Evolutionary conservation across 768 basidiomycete species (phyloP).

Genomic region (Dentipellis fragilis): DNA sequence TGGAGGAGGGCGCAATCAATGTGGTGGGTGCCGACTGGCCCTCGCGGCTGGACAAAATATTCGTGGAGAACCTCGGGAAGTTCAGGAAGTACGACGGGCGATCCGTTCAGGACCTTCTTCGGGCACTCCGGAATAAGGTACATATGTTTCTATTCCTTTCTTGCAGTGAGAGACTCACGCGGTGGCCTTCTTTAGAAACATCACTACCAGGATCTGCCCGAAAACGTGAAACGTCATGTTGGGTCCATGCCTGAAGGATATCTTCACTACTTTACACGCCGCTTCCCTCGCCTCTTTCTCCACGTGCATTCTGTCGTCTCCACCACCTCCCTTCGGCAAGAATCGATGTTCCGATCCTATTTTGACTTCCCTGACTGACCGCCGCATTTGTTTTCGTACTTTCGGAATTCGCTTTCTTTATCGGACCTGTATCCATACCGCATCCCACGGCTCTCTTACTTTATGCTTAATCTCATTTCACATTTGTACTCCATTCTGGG

Average conservation of each 20-base stretch:
- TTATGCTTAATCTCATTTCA: slow-evolving; percentile 3
- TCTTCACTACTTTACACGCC: slow-evolving; percentile 83
- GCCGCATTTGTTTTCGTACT: background rate
- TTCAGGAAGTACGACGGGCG: slow-evolving; percentile 93
- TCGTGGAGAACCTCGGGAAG: slow-evolving; percentile 93
- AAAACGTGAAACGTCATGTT: slow-evolving; percentile 78
- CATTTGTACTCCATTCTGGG: background rate
- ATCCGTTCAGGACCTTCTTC: slow-evolving; percentile 83
- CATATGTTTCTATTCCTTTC: slow-evolving; percentile 14
- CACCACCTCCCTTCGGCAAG: slow-evolving; percentile 58
- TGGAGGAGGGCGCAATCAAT: slow-evolving; percentile 59
- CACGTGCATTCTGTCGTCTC: slow-evolving; percentile 85
- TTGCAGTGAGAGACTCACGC: background rate
- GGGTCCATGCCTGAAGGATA: slow-evolving; percentile 91
- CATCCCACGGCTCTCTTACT: slow-evolving; percentile 10
- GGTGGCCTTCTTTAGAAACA: slow-evolving; percentile 59
- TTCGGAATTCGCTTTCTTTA: slow-evolving; percentile 7
- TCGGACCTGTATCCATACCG: slow-evolving; percentile 20
- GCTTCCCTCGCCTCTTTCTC: slow-evolving; percentile 87
- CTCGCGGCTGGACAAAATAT: slow-evolving; percentile 71
- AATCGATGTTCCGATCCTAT: slow-evolving; percentile 87
- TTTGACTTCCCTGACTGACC: slow-evolving; percentile 55
- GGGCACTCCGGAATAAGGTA: slow-evolving; percentile 94
- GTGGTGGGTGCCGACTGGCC: slow-evolving; percentile 94
- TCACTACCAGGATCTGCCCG: slow-evolving; percentile 95